Base-by-base conservation (phyloP, 164 flowering plant species). In the Sextonia rubra region DNA sequence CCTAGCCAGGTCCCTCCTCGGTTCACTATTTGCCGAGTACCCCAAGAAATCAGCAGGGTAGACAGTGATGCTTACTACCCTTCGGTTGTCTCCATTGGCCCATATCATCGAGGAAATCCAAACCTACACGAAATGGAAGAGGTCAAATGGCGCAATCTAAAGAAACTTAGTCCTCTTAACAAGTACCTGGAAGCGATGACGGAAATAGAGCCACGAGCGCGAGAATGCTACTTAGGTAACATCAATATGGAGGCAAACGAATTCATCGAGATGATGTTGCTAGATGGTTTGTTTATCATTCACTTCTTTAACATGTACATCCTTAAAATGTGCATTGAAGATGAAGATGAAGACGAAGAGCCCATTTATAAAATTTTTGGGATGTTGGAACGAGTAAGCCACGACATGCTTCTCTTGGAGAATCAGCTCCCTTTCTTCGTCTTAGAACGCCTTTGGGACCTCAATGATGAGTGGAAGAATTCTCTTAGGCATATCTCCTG, bases 401-500 rank as follows among this genome's bases (percentile, higher is more conserved):
- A 22, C 26, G 69, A 67, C 24, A 1, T 37, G 11, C 56, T 67
- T 4, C 23, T 37, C 23, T 49, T n/a, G n/a, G n/a, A 68, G 18
- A 68, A 68, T 25, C 70, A 68, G 70, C 49, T 68, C 14, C 70
- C 70, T 68, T 47, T 68, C 25, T 1, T 20, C 55, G 25, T 68
- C 55, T 37, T 68, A 14, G 14, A 47, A 17, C 8, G 32, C 20
- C 48, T 71, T 11, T 5, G 49, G 4, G 12, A 12, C 24, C 44
- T 6, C n/a, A 37, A 3, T 4, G n/a, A 20, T 26, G 3, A 1
- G 24, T 11, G 26, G 20, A 2, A 2, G 5, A 0, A 1, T 12
- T 0, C 1, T 1, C 26, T 6, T 12, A 11, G 2, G 30, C 1
- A 29, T 3, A 2, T 0, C 2, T 3, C 30, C 30, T 29, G 2